These are phyloP conservation scores for Corymbia maculata DNA, from an alignment of 345 rosid genomes.

Conservation along the genomic window DNA sequence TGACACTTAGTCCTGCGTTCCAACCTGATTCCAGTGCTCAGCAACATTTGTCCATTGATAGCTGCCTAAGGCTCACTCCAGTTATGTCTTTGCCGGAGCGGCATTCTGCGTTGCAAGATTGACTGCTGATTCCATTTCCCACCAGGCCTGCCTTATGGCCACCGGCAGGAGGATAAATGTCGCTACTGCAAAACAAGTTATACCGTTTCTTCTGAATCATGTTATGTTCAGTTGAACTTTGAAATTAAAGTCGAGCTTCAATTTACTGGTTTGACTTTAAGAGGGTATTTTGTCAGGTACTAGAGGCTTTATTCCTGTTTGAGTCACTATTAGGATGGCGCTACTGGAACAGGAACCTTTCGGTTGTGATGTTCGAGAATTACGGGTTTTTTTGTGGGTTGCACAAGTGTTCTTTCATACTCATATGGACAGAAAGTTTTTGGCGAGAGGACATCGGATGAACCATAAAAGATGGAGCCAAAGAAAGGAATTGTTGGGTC, in stretches of 20 bases:
- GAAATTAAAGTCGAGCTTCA: neutral
- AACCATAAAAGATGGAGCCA: neutral
- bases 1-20: neutral
- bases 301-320: neutral
- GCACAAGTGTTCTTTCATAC: neutral
- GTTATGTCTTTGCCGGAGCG: neutral
- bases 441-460: neutral
- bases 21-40: neutral
- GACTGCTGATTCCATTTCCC: neutral
- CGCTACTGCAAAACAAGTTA: neutral
- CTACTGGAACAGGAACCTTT: neutral
- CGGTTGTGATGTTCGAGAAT: neutral
- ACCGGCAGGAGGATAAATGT: neutral
- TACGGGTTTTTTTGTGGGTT: neutral
- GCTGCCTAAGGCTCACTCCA: neutral
- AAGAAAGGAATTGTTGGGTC: neutral
- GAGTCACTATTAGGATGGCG: neutral
- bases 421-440: neutral
- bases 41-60: neutral
- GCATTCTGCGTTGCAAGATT: neutral
- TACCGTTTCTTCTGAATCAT: neutral
- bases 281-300: neutral
- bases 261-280: neutral
- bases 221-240: neutral
- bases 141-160: neutral